A percentile compares a stretch with the other conserved stretches of the same genome.
These are phyloP conservation scores for Beauveria rudraprayagi DNA, from an alignment of 2,329 filamentous ascomycete species.

Conservation along the genomic window DNA sequence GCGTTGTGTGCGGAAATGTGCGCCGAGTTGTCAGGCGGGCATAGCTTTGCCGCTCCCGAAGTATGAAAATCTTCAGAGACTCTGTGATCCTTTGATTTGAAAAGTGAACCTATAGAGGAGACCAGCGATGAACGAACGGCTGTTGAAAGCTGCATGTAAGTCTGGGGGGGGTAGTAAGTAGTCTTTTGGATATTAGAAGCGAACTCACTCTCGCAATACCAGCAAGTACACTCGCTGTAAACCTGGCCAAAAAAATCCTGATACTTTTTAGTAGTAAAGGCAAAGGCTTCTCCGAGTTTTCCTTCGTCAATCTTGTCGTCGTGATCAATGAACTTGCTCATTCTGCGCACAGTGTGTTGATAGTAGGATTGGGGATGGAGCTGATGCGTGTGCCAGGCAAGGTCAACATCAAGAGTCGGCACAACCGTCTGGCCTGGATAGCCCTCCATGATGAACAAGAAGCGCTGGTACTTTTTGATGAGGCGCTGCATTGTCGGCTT, in stretches of 20 bases:
- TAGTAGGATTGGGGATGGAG: conserved; percentile 58
- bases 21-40: conserved; percentile 48
- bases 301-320: conserved; percentile 74
- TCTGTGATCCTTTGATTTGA: conserved; percentile 18
- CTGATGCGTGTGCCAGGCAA: conserved; percentile 78
- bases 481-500: conserved; percentile 56
- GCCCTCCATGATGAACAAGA: conserved; percentile 31
- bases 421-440: conserved; percentile 42
- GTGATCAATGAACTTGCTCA: conserved; percentile 62
- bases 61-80: conserved; percentile 35
- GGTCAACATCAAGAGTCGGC: conserved; percentile 66
- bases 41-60: conserved; percentile 40
- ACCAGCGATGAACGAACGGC: neutral
- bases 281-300: conserved; percentile 56
- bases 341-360: conserved; percentile 39
- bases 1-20: conserved; percentile 71
- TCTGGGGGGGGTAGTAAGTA: conserved; percentile 22
- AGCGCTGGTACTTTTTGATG: conserved; percentile 56
- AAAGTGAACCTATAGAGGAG: conserved; percentile 19
- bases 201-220: conserved; percentile 63
- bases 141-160: neutral
- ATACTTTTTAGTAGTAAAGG: conserved; percentile 65
- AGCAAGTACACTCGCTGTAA: conserved; percentile 73
- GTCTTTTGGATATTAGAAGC: conserved; percentile 30
- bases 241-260: conserved; percentile 55